These are phyloP conservation scores for Thraustochytrium sp. DNA, from an alignment of 352 stramenopile species.

Conservation along the genomic window DNA sequence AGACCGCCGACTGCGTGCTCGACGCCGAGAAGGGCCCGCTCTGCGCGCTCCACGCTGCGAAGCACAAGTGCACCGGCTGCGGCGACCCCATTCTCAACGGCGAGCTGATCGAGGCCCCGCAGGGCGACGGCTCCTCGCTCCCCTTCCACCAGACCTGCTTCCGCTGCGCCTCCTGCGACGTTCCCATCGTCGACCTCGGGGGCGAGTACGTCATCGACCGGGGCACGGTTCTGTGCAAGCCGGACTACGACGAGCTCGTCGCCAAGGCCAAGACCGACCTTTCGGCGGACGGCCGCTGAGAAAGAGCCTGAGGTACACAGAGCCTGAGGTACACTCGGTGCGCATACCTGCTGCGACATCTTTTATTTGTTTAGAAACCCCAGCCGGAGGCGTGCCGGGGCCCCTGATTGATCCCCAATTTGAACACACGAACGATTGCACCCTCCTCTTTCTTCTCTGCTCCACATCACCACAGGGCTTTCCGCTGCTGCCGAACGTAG, in stretches of 20 bases:
- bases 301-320: too few species aligned
- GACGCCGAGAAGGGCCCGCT: not conserved
- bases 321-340: too few species aligned
- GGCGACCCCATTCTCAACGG: not conserved
- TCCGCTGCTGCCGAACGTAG: too few species aligned
- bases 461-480: too few species aligned
- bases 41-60: not conserved
- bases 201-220: conserved; percentile 17
- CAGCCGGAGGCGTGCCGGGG: too few species aligned
- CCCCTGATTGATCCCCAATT: too few species aligned
- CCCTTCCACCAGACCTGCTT: conserved; percentile 24
- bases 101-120: not conserved
- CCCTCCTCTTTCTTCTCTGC: too few species aligned
- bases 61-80: conserved; percentile 5
- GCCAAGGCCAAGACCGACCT: too few species aligned
- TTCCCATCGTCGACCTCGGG: not conserved
- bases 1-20: conserved; percentile 1
- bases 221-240: not conserved
- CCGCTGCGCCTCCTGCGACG: not conserved
- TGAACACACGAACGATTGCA: too few species aligned
- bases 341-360: too few species aligned
- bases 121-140: not conserved
- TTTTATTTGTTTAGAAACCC: too few species aligned
- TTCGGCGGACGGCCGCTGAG: too few species aligned
- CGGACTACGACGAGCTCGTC: conserved; percentile 6